phyloP scores from a whole-genome alignment of 257 asterid species.

The Solanum bulbocastanum region DNA sequence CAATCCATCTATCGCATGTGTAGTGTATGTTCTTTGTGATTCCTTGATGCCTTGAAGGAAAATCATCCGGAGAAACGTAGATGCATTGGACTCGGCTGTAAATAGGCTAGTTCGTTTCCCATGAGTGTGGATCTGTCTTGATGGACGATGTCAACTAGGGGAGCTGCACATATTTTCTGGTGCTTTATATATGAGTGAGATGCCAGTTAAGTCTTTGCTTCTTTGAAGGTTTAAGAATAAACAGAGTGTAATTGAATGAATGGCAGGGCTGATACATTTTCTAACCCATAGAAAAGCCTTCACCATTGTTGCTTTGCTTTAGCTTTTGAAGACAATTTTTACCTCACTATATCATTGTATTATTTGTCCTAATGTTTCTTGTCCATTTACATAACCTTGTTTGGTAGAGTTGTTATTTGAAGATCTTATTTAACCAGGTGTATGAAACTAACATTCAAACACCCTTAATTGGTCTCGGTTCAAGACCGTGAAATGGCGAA shows the following conservation, averaged over 20 bases:
- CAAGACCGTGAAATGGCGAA: background rate
- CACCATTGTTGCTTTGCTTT: background rate
- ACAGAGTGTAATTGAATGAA: background rate
- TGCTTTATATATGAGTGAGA: background rate
- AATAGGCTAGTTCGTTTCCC: slow-evolving; percentile 52
- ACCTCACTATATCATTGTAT: background rate
- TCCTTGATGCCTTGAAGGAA: slow-evolving; percentile 56
- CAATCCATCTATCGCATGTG: background rate
- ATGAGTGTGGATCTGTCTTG: slow-evolving; percentile 13
- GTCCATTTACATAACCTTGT: background rate
- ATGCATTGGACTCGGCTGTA: slow-evolving; percentile 71
- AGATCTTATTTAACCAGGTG: background rate
- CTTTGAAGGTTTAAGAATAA: background rate
- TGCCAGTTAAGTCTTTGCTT: background rate
- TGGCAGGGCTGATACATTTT: background rate
- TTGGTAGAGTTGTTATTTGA: background rate
- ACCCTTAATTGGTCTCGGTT: background rate
- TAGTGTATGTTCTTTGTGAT: background rate
- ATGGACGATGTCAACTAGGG: background rate
- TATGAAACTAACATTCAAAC: background rate
- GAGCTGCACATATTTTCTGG: background rate
- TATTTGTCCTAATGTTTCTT: background rate
- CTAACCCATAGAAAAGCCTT: background rate
- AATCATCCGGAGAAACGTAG: slow-evolving; percentile 69
- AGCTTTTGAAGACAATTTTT: background rate